Evolutionary conservation across 805 yeast species (phyloP), one percentile per base, ranked within the genome.

Genomic region (Teunomyces stri): DNA sequence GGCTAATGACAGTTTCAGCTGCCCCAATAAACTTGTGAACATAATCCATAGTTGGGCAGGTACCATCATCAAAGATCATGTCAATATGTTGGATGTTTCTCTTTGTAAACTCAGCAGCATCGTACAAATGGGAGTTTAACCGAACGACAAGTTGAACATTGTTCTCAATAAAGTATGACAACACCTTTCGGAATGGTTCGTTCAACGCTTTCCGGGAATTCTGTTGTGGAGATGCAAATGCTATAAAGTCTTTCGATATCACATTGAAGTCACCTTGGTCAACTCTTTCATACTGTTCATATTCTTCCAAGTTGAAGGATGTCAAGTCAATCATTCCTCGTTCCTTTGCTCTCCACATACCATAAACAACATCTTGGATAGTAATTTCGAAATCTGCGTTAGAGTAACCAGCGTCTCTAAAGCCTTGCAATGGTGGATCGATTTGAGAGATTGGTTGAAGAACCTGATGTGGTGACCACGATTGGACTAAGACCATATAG

Each of bases 381-480:
- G 96, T 83, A 51, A 94, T 80, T 60, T 87, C 95, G 60, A 89
- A 94, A 66, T 94, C 99, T 2, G 98, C 96, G 48, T 84, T 84
- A 2, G 97, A 88, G 67, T 94, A 94, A 1, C 99, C 99, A 1
- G 99, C 99, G 65, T 94, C 99, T 64, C 99, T 77, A 69, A 91
- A 94, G 1, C 91, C 87, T 86, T 87, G 91, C 54, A 92, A 85
- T 5, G 98, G 97, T 2, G 96, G 96, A 43, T 87, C 90, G 5
- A 84, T 81, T 65, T 94, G 98, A 1, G 94, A 82, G 45, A 94
- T 80, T 0, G 99, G 99, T 50, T 96, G 97, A 53, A 94, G 69
- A 0, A 91, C 99, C 66, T 94, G 94, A 66, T 94, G 99, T 0
- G 99, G 99, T 1, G 97, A 89, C 99, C 99, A 94, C 11, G 89